These are phyloP conservation scores for Thraustotheca clavata DNA, from an alignment of 352 stramenopile species.

Conservation along the genomic window DNA sequence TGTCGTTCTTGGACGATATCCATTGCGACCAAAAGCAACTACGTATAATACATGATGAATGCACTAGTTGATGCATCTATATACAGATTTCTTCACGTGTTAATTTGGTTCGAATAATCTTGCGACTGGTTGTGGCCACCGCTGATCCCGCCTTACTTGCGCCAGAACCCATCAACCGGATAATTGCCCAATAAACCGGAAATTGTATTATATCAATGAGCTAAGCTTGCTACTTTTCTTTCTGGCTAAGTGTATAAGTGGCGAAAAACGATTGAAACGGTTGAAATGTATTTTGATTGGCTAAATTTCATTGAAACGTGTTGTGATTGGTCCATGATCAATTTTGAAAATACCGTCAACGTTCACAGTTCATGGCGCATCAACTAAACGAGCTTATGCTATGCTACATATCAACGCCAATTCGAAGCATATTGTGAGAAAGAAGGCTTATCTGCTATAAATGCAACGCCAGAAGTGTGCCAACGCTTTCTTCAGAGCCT, in stretches of 20 bases:
- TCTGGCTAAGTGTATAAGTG: too few relatives aligned
- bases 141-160: background rate
- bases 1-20: background rate
- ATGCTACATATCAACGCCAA: slow-evolving; percentile 10
- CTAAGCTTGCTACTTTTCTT: too few relatives aligned
- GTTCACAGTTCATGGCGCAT: background rate
- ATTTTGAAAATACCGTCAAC: too few relatives aligned
- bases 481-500: slow-evolving; percentile 7
- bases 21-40: background rate
- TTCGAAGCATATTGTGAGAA: slow-evolving; percentile 1
- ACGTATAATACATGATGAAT: background rate
- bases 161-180: slow-evolving; percentile 3
- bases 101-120: slow-evolving; percentile 9
- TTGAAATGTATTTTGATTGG: too few relatives aligned
- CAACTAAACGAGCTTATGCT: slow-evolving; percentile 3
- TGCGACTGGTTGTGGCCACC: background rate
- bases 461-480: background rate
- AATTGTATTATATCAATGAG: too few relatives aligned
- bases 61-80: background rate
- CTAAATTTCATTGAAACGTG: too few relatives aligned
- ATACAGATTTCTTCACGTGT: slow-evolving; percentile 8
- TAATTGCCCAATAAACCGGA: too few relatives aligned
- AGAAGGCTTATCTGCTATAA: background rate
- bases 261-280: too few relatives aligned
- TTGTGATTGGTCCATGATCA: too few relatives aligned